Conservation (phyloP, 176 grass and related monocot genomes). For the Pharus latifolius region DNA sequence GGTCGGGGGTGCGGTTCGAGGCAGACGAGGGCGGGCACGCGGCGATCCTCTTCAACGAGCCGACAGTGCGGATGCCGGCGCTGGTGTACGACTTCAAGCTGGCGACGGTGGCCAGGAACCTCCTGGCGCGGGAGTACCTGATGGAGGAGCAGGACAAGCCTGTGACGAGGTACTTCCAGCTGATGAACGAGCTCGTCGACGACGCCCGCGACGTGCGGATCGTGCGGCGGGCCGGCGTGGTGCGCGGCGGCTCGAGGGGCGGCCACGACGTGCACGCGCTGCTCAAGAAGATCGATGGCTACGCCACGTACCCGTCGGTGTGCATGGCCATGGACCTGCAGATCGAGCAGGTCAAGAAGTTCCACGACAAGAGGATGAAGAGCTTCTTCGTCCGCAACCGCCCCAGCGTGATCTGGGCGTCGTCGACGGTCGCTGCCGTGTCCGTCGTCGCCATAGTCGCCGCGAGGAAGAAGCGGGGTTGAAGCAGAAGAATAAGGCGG, state of each 20-base stretch:
- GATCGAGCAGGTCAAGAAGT: conserved; percentile 15
- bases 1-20: conserved; percentile 26
- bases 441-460: conserved; percentile 25
- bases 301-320: conserved; percentile 42
- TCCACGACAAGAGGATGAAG: conserved; percentile 33
- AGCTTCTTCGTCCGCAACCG: conserved; percentile 36
- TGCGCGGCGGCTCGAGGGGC: conserved; percentile 11
- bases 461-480: conserved; percentile 16
- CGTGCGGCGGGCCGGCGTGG: conserved; percentile 19
- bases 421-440: conserved; percentile 30
- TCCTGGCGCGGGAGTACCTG: conserved; percentile 44
- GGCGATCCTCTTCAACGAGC: conserved; percentile 1
- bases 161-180: conserved; percentile 47
- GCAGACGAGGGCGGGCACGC: background rate
- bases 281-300: conserved; percentile 31
- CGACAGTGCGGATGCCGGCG: conserved; percentile 16
- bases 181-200: conserved; percentile 51
- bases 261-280: conserved; percentile 14
- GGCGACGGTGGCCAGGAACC: conserved; percentile 42
- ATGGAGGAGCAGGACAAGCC: conserved; percentile 29
- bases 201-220: conserved; percentile 21
- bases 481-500: background rate
- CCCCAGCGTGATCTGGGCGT: conserved; percentile 27
- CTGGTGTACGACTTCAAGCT: conserved; percentile 44
- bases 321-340: conserved; percentile 39